Base-by-base conservation (phyloP, 352 stramenopile species). In the Phytophthora cactorum region DNA sequence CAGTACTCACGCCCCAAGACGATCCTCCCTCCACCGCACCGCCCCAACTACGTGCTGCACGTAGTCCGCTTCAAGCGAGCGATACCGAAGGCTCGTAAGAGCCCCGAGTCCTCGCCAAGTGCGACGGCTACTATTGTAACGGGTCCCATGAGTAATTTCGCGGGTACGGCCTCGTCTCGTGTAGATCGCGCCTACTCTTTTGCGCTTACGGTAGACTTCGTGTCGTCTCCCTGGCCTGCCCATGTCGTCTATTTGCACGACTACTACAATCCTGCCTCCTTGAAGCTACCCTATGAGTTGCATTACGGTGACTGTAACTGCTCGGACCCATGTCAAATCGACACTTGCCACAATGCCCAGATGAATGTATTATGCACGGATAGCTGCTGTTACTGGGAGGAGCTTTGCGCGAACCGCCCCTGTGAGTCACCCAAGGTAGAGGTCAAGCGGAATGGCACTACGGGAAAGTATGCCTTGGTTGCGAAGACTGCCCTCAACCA, bases 311-410 rank as follows among this genome's bases (percentile, higher is more conserved):
- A 57, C 22, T 57, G 51, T 7, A 9, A 5, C 3, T 57, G 34
- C 11, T 8, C 0, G 2, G 34, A 57, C 12, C 51, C 51, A 3
- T 57, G 34, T 12, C 14, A 34, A 22, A 34, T 57, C 2, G 34
- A 32, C 51, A 43, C 10, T 12, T 43, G 36, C 36, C 36, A 10
- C 6, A 57, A 57, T 9, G 51, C 34, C 7, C 32, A 17, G 14
- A 57, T 57, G 17, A 36, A 57, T 10, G 8, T 57, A 2, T 47
- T 57, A 10, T 57, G 51, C 4, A 57, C 51, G 2, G 51, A 57
- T 9, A 3, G 12, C 2, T 46, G 51, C 34, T 57, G 34, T 9
- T 2, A n/a, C 4, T 36, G 51, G 52, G 52, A 52, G 15, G 53
- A 60, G 28, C 39, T 60, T 5, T 60, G 53, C 6, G 2, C 53